Conservation (phyloP, 2,329 filamentous ascomycete genomes). For the Sclerotinia minor region DNA sequence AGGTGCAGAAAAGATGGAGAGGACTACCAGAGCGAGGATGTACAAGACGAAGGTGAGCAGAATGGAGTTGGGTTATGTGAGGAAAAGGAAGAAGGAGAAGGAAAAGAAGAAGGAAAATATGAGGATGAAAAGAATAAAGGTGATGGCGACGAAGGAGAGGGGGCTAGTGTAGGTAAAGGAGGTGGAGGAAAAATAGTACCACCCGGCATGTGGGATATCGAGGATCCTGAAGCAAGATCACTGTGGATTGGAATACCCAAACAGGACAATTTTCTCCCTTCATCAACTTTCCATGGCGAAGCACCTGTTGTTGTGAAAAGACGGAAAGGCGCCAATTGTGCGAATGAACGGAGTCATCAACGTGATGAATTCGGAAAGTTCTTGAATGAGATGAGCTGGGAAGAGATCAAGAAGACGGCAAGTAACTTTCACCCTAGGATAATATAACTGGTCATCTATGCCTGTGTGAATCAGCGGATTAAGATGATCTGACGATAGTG, state of each 20-base stretch:
- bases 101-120: too few relatives aligned
- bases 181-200: background rate
- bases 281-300: background rate
- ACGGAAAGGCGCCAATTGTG: background rate
- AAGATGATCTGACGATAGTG: background rate
- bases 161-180: too few relatives aligned
- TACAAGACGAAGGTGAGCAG: background rate
- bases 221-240: background rate
- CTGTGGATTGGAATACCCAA: background rate
- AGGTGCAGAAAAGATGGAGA: background rate
- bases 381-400: background rate
- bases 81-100: background rate
- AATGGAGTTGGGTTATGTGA: background rate
- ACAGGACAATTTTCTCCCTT: background rate
- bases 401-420: background rate
- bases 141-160: background rate
- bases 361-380: background rate
- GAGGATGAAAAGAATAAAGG: too few relatives aligned
- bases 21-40: background rate
- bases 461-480: too few relatives aligned
- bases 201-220: background rate
- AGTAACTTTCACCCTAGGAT: background rate
- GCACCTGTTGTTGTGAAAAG: slow-evolving; percentile 1
- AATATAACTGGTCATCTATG: background rate
- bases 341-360: background rate